Evolutionary conservation across 2,329 filamentous ascomycete genomes (phyloP).

Genomic region (Aspergillus niger): DNA sequence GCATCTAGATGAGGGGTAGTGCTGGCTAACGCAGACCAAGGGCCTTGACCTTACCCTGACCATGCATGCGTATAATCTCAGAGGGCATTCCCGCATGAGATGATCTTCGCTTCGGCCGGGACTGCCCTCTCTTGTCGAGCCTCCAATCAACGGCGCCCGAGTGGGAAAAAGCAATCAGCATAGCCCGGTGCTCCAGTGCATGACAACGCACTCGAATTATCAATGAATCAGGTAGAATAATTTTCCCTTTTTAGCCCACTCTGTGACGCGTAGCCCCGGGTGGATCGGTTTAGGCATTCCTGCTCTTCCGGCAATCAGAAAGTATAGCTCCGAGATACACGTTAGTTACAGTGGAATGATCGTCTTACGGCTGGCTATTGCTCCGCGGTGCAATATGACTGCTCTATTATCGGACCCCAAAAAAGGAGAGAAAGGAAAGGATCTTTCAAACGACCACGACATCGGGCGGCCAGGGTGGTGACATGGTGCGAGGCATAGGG

Average conservation of each 20-base stretch:
- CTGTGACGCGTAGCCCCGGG: slow-evolving; percentile 6
- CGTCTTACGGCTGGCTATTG: background rate
- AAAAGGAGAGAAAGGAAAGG: too few relatives aligned
- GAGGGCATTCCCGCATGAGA: slow-evolving; percentile 1
- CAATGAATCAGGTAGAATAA: background rate
- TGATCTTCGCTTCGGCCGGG: slow-evolving; percentile 6
- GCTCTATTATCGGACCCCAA: background rate
- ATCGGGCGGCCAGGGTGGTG: background rate
- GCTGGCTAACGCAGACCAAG: background rate
- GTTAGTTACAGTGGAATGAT: background rate
- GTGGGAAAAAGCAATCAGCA: slow-evolving; percentile 3
- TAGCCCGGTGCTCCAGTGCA: slow-evolving; percentile 2
- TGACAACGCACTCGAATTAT: slow-evolving; percentile 5
- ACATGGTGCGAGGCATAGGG: background rate
- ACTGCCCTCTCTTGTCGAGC: background rate
- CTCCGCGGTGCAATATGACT: background rate
- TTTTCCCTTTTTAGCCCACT: slow-evolving; percentile 7
- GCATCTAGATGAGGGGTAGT: slow-evolving; percentile 1
- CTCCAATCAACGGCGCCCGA: background rate
- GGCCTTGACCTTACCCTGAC: background rate
- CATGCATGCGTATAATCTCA: slow-evolving; percentile 1
- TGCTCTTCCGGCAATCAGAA: slow-evolving; percentile 3
- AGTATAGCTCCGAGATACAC: background rate
- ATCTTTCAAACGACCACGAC: background rate
- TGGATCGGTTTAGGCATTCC: slow-evolving; percentile 7